Conservation (phyloP, 805 yeast species). For the Yamadazyma sp. region DNA sequence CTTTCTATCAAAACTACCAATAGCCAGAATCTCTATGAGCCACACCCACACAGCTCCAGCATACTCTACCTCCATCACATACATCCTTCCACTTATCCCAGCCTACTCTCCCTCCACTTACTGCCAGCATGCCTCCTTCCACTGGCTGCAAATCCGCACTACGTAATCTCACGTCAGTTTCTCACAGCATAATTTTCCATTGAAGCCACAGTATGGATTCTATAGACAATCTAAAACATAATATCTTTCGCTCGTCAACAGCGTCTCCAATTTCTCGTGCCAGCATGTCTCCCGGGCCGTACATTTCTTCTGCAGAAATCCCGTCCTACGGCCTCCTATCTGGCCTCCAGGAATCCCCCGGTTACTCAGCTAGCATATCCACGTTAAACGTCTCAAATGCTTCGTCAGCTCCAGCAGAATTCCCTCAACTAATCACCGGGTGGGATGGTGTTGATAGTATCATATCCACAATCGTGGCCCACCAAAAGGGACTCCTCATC, state of each 20-base stretch:
- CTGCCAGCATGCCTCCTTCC: too few relatives aligned
- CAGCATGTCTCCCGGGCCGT: constrained; percentile 6
- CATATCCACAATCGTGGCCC: constrained; percentile 66
- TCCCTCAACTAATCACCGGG: constrained; percentile 50
- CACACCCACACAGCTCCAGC: too few relatives aligned
- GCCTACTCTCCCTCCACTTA: too few relatives aligned
- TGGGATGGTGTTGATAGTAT: constrained; percentile 79
- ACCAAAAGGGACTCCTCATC: constrained; percentile 56
- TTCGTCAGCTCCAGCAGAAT: not conserved
- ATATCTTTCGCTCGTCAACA: constrained; percentile 1
- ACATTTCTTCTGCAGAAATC: constrained; percentile 4
- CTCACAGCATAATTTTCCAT: too few relatives aligned
- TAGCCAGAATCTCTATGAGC: too few relatives aligned
- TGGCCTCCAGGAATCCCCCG: not conserved
- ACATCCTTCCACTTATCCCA: too few relatives aligned
- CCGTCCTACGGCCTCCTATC: not conserved
- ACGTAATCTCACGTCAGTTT: too few relatives aligned
- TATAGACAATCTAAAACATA: constrained; percentile 1
- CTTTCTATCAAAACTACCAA: too few relatives aligned
- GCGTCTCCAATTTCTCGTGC: constrained; percentile 1
- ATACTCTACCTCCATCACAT: too few relatives aligned
- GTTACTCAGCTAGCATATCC: not conserved
- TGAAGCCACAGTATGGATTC: constrained; percentile 7
- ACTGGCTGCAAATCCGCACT: too few relatives aligned
- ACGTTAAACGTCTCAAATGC: not conserved